Evolutionary conservation across 108 stramenopile species (phyloP).

Genomic region (Stephanodiscus triporus): DNA sequence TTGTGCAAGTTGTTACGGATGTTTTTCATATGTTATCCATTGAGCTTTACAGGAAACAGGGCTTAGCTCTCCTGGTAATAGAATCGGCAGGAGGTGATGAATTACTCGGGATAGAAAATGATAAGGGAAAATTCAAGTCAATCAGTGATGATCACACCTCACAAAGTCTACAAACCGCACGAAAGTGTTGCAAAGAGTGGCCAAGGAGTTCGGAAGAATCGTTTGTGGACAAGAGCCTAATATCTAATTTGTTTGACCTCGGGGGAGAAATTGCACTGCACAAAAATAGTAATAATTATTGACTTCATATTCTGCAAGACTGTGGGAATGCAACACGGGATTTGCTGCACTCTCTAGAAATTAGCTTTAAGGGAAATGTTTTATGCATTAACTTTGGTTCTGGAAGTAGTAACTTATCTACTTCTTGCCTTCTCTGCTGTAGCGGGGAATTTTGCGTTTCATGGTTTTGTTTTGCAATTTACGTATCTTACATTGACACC

Average conservation of each 20-base stretch:
- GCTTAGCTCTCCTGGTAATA: constrained; percentile 47
- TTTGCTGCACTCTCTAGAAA: too few species aligned
- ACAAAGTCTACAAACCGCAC: constrained; percentile 14
- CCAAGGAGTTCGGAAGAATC: constrained; percentile 5
- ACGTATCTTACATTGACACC: too few species aligned
- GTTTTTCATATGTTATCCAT: constrained; percentile 56
- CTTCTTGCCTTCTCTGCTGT: too few species aligned
- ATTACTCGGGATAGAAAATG: constrained; percentile 33
- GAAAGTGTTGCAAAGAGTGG: constrained; percentile 28
- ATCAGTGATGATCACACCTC: background rate
- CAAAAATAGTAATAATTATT: background rate
- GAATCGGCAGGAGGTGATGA: constrained; percentile 58
- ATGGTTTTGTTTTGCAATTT: too few species aligned
- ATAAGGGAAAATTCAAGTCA: background rate
- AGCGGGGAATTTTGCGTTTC: too few species aligned
- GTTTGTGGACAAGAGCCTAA: constrained; percentile 10
- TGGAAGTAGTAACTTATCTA: too few species aligned
- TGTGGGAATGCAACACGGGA: background rate
- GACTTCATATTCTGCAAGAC: background rate
- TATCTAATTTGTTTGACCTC: constrained; percentile 2
- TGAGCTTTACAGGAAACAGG: constrained; percentile 69
- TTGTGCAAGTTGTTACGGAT: constrained; percentile 25
- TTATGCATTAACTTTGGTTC: too few species aligned
- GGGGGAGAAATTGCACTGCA: background rate
- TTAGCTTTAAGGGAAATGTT: too few species aligned